Percentiles rank a stretch among this genome's conserved stretches.
phyloP scores from a whole-genome alignment of 2,329 filamentous ascomycete species.

The Hawksworthiomyces lignivorus region DNA sequence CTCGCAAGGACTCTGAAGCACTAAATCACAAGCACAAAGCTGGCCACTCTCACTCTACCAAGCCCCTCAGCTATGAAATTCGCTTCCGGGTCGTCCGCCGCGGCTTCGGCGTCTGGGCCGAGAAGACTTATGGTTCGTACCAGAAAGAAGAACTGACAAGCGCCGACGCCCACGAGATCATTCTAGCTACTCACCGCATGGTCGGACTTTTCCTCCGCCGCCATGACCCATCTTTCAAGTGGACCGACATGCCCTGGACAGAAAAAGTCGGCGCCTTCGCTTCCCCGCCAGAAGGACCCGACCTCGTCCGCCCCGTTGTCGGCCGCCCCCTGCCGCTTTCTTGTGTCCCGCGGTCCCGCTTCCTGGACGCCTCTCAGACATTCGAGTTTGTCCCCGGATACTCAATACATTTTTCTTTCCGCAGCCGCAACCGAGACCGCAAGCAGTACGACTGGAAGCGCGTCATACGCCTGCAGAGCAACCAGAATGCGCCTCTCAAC shows the following conservation, averaged over 20 bases:
- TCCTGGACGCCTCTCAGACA: conserved; percentile 34
- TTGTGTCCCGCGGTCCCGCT: conserved; percentile 38
- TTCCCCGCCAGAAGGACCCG: conserved; percentile 16
- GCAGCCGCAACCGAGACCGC: conserved; percentile 30
- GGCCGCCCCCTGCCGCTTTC: conserved; percentile 36
- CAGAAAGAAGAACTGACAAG: conserved; percentile 39
- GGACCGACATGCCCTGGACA: conserved; percentile 36
- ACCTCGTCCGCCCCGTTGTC: conserved; percentile 32
- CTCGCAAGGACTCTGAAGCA: conserved; percentile 41
- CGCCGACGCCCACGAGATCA: conserved; percentile 36
- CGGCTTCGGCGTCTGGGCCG: conserved; percentile 32
- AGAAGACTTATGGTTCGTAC: conserved; percentile 41
- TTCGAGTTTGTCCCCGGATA: conserved; percentile 45
- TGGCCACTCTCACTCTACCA: conserved; percentile 25
- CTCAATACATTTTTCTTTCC: conserved; percentile 37
- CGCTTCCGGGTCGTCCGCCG: conserved; percentile 36
- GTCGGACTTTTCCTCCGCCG: conserved; percentile 42
- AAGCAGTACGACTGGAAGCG: conserved; percentile 29
- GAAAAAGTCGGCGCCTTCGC: no score
- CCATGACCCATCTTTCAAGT: conserved; percentile 43
- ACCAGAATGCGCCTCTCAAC: conserved; percentile 40
- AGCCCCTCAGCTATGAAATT: conserved; percentile 41
- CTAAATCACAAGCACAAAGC: conserved; percentile 25
- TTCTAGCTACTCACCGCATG: conserved; percentile 41
- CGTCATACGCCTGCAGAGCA: conserved; percentile 36